Evolutionary conservation across 352 stramenopile genomes (phyloP).

Genomic region (Phytophthora ramorum): DNA sequence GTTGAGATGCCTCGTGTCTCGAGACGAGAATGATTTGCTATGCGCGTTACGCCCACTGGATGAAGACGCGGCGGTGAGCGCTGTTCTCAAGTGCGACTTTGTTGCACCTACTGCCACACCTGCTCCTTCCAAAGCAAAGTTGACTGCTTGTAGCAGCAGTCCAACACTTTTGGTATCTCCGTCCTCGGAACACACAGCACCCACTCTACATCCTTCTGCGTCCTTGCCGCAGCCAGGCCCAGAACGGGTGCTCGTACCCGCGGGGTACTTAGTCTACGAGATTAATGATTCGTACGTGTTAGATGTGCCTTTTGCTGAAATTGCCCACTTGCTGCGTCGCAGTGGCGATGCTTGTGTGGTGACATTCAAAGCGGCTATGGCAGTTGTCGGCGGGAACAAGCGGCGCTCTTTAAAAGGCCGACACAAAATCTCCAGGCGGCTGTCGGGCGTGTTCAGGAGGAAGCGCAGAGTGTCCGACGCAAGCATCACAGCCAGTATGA

Average conservation of each 20-base stretch:
- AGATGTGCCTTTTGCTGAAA: conserved; percentile 65
- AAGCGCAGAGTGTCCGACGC: conserved; percentile 30
- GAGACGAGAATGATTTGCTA: conserved; percentile 56
- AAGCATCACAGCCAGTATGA: conserved; percentile 31
- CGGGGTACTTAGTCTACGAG: conserved; percentile 69
- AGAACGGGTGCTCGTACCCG: conserved; percentile 48
- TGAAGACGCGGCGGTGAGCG: conserved; percentile 49
- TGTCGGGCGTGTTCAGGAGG: conserved; percentile 59
- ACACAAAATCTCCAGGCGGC: conserved; percentile 47
- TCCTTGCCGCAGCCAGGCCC: conserved; percentile 10
- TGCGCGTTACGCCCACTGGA: conserved; percentile 56
- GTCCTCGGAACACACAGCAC: neutral
- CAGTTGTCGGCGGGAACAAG: conserved; percentile 41
- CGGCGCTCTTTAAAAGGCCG: conserved; percentile 12
- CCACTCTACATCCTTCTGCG: conserved; percentile 8
- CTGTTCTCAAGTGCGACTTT: conserved; percentile 61
- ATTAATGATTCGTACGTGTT: conserved; percentile 68
- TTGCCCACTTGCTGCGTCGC: conserved; percentile 59
- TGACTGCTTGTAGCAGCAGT: conserved; percentile 24
- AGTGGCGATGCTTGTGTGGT: conserved; percentile 55
- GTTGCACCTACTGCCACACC: conserved; percentile 29
- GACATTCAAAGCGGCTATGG: conserved; percentile 65
- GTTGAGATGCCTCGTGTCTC: conserved; percentile 54
- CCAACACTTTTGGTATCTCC: conserved; percentile 15
- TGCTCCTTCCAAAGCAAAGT: conserved; percentile 8